These are phyloP conservation scores for Emmonsia crescens DNA, from an alignment of 2,329 filamentous ascomycete species.

Conservation along the genomic window DNA sequence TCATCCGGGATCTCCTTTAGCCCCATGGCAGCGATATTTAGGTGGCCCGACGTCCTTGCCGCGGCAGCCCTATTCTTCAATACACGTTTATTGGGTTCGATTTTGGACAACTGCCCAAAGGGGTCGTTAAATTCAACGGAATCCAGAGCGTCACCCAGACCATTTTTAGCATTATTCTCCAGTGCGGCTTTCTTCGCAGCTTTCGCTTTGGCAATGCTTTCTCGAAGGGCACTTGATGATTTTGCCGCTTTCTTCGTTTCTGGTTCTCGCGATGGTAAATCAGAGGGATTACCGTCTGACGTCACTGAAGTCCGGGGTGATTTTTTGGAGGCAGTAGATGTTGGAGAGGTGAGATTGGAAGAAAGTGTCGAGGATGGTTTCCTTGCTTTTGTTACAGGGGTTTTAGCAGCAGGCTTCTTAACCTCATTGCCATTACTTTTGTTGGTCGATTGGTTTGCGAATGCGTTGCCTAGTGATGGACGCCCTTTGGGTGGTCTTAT, in stretches of 20 bases:
- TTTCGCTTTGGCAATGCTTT: constrained; percentile 88
- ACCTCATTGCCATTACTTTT: constrained; percentile 16
- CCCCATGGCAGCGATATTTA: constrained; percentile 81
- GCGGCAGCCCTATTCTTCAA: constrained; percentile 61
- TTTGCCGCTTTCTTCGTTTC: constrained; percentile 43
- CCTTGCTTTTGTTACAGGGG: constrained; percentile 31
- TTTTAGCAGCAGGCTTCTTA: constrained; percentile 30
- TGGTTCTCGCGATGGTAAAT: constrained; percentile 18
- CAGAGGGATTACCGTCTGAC: constrained; percentile 21
- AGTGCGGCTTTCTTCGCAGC: constrained; percentile 56
- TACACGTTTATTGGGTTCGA: constrained; percentile 52
- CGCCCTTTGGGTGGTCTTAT: constrained; percentile 36
- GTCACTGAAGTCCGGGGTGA: constrained; percentile 22
- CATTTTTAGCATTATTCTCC: constrained; percentile 19
- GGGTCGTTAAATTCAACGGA: constrained; percentile 29
- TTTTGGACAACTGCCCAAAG: constrained; percentile 52
- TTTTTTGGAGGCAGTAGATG: constrained; percentile 22
- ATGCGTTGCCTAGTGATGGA: constrained; percentile 44
- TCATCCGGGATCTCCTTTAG: constrained; percentile 70
- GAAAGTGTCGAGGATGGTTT: constrained; percentile 24
- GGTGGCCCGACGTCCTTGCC: constrained; percentile 64
- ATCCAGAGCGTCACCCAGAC: constrained; percentile 36
- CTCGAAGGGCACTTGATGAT: constrained; percentile 69
- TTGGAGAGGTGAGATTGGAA: constrained; percentile 21
- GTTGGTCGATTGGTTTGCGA: constrained; percentile 43